Evolutionary conservation across 1,139 yeast genomes (phyloP).

Genomic region (Protomyces inouyei): DNA sequence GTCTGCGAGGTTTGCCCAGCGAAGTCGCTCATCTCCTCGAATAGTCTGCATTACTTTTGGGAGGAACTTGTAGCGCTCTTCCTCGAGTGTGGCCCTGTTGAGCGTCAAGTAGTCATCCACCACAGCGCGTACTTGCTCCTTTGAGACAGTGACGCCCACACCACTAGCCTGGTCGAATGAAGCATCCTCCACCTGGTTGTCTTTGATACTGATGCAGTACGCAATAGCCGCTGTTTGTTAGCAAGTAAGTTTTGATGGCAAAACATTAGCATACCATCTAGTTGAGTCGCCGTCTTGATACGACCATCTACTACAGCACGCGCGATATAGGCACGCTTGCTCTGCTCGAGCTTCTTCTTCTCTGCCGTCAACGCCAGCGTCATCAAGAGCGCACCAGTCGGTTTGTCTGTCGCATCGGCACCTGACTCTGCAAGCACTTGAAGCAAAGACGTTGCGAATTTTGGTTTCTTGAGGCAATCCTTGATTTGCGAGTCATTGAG

Average conservation of each 20-base stretch:
- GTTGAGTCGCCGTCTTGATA: conserved; percentile 7
- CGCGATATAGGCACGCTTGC: conserved; percentile 60
- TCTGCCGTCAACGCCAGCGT: conserved; percentile 70
- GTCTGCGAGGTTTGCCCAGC: conserved; percentile 85
- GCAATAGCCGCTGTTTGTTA: not conserved
- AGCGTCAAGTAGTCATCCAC: conserved; percentile 58
- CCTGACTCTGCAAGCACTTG: conserved; percentile 51
- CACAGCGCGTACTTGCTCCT: conserved; percentile 55
- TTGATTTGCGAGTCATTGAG: conserved; percentile 58
- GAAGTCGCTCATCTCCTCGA: conserved; percentile 65
- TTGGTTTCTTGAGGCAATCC: conserved; percentile 78
- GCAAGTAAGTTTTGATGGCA: not conserved
- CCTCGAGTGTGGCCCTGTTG: conserved; percentile 55
- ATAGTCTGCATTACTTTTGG: conserved; percentile 73
- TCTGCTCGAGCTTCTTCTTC: conserved; percentile 66
- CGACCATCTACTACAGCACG: conserved; percentile 9
- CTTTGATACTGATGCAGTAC: not conserved
- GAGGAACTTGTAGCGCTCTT: conserved; percentile 70
- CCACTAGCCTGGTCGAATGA: conserved; percentile 47
- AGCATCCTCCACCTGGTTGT: conserved; percentile 40
- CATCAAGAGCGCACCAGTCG: conserved; percentile 61
- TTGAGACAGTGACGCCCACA: conserved; percentile 66
- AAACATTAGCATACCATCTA: not conserved
- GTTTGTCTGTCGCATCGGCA: conserved; percentile 44
- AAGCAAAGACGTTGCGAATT: conserved; percentile 66